Conservation (phyloP, 495 filamentous ascomycete species). For the Lophium mytilinum region DNA sequence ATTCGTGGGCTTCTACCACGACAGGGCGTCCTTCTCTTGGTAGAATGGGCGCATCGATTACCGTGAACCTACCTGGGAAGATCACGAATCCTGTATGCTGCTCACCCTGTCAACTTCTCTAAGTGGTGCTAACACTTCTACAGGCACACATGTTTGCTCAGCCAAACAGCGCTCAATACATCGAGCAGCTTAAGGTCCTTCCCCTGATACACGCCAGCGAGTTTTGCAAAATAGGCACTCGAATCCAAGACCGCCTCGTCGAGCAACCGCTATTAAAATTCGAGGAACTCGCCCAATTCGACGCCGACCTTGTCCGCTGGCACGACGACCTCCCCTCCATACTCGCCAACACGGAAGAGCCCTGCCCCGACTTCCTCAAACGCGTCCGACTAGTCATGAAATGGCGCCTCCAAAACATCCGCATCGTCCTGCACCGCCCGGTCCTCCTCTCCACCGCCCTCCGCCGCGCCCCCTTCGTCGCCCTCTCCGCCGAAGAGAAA, state of each 20-base stretch:
- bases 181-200: slow-evolving; percentile 50
- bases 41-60: slow-evolving; percentile 64
- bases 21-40: slow-evolving; percentile 72
- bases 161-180: slow-evolving; percentile 33
- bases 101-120: neutral
- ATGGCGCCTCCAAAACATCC: slow-evolving; percentile 72
- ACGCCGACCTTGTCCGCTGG: slow-evolving; percentile 62
- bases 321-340: slow-evolving; percentile 64
- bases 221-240: slow-evolving; percentile 70
- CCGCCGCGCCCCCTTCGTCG: slow-evolving; percentile 52
- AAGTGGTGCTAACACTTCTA: slow-evolving; percentile 8
- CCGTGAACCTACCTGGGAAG: slow-evolving; percentile 55
- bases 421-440: slow-evolving; percentile 71
- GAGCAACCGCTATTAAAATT: slow-evolving; percentile 57
- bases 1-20: slow-evolving; percentile 71
- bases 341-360: slow-evolving; percentile 50
- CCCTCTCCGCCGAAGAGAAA: slow-evolving; percentile 54
- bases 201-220: slow-evolving; percentile 70
- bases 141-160: slow-evolving; percentile 7
- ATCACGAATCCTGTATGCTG: slow-evolving; percentile 36
- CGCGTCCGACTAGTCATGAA: slow-evolving; percentile 69
- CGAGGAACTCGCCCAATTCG: slow-evolving; percentile 56
- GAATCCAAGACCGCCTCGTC: slow-evolving; percentile 69
- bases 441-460: slow-evolving; percentile 64
- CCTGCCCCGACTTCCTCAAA: slow-evolving; percentile 61